Percentiles rank a stretch among this genome's conserved stretches.
phyloP scores from a whole-genome alignment of 352 stramenopile species.

The Pythium dissimile region DNA sequence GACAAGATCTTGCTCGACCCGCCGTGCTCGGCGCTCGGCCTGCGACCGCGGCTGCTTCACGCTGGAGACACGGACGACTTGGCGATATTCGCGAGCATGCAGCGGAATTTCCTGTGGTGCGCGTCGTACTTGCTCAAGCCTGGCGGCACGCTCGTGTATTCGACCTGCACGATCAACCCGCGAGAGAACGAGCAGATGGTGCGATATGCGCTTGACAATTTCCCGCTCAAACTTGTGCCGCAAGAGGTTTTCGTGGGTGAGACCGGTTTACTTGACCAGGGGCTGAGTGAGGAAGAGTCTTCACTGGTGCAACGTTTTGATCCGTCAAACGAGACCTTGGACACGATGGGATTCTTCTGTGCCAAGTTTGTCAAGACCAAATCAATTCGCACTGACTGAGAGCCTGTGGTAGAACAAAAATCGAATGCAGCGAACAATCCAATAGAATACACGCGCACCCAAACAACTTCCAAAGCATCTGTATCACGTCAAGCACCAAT shows the following conservation, averaged over 20 bases:
- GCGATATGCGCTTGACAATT: constrained; percentile 82
- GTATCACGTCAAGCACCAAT: no score
- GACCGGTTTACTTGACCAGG: constrained; percentile 66
- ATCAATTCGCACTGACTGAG: constrained; percentile 29
- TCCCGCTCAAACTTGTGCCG: constrained; percentile 78
- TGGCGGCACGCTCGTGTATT: constrained; percentile 92
- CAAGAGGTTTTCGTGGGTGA: constrained; percentile 59
- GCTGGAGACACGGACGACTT: constrained; percentile 68
- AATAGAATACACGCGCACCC: not conserved
- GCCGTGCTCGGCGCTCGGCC: constrained; percentile 87
- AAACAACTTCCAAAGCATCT: not conserved
- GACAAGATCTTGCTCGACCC: constrained; percentile 93
- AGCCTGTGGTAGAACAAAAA: not conserved
- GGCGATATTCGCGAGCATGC: constrained; percentile 78
- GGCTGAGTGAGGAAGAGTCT: constrained; percentile 67
- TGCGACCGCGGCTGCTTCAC: constrained; percentile 90
- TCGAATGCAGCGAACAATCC: not conserved
- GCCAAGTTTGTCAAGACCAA: constrained; percentile 90
- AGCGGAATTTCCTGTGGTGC: constrained; percentile 86
- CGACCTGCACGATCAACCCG: constrained; percentile 93
- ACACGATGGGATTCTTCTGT: constrained; percentile 95
- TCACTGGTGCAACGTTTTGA: constrained; percentile 88
- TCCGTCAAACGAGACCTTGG: constrained; percentile 58
- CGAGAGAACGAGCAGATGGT: constrained; percentile 94
- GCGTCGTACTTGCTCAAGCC: constrained; percentile 88